Evolutionary conservation across 306 rosid species (phyloP).

Genomic region (Trichosanthes cucumerina): DNA sequence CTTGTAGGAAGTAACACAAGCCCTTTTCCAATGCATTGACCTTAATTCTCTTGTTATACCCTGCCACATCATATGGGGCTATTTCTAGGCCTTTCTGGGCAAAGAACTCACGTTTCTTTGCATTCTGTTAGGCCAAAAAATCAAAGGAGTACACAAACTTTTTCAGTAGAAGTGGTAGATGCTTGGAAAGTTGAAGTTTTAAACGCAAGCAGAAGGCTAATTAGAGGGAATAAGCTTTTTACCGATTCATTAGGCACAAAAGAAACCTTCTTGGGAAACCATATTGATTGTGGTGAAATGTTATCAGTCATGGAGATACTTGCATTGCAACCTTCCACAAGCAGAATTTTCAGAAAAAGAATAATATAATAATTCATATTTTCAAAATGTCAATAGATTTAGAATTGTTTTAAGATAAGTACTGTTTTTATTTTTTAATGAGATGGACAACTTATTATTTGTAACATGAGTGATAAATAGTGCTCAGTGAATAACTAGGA

Average conservation of each 20-base stretch:
- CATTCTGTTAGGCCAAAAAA: background rate
- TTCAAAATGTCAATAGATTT: background rate
- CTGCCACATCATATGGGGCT: background rate
- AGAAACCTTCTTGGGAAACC: constrained; percentile 20
- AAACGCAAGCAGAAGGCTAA: background rate
- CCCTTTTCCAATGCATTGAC: background rate
- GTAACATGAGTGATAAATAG: background rate
- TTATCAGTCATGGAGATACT: background rate
- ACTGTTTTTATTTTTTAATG: background rate
- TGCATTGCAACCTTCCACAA: background rate
- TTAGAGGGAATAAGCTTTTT: background rate
- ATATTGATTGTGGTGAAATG: constrained; percentile 24
- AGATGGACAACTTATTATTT: background rate
- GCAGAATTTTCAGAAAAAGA: background rate
- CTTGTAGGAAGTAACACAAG: background rate
- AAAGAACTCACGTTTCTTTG: background rate
- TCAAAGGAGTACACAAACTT: background rate
- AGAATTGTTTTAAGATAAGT: background rate
- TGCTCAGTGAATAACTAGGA: background rate
- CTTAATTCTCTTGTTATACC: background rate
- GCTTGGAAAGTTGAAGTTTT: background rate
- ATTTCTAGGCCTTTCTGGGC: background rate
- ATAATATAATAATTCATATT: background rate
- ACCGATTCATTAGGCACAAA: constrained; percentile 25
- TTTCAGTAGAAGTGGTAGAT: background rate